Base-by-base conservation (phyloP, 2,329 filamentous ascomycete genomes). In the Microdochium nivale region DNA sequence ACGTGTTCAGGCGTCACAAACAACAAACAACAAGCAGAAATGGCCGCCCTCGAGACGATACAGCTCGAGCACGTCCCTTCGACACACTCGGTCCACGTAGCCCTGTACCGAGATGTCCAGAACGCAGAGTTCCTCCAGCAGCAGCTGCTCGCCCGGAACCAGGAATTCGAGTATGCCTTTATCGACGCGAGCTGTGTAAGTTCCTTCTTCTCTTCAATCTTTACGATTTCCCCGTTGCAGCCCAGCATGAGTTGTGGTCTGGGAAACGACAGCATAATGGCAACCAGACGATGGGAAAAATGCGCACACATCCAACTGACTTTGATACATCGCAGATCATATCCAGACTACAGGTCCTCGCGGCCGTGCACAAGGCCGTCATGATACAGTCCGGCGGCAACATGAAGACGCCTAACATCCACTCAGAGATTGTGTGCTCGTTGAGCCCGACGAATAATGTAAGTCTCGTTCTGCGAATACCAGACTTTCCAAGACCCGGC, bases 81-180 rank as follows among this genome's bases (percentile, higher is more conserved):
- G 7, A 73, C 75, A 25, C 76, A 90, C 65, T 76, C 80, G 7
- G 74, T 96, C 27, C 84, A 94, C 67, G 71, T 89, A 49, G 84
- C 82, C 44, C 72, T 96, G 30, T 96, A 94, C 72, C 79, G 75
- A 23, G 73, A 88, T 65, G 81, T 97, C 52, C 67, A 79, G 55
- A 99, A 99, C 66, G 80, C 90, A 11, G 70, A 79, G 1, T 90
- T 86, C 62, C 75, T 99, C 44, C 86, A 90, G 50, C 76, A 85
- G 59, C 91, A 96, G 70, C 81, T 99, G 4, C 76, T 97, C n/a
- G 79, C 82, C 5, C 87, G 88, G 50, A 96, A 97, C 64, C 64
- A 81, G 11, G 84, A 86, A 9, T 97, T 91, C 61, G 90, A 97
- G 69, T 97, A 97, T 74, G 90, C 91, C 32, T 87, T 99, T 58